Base-by-base conservation (phyloP, 192 early-diverging fungal genomes). In the Chytriomyces sp. region DNA sequence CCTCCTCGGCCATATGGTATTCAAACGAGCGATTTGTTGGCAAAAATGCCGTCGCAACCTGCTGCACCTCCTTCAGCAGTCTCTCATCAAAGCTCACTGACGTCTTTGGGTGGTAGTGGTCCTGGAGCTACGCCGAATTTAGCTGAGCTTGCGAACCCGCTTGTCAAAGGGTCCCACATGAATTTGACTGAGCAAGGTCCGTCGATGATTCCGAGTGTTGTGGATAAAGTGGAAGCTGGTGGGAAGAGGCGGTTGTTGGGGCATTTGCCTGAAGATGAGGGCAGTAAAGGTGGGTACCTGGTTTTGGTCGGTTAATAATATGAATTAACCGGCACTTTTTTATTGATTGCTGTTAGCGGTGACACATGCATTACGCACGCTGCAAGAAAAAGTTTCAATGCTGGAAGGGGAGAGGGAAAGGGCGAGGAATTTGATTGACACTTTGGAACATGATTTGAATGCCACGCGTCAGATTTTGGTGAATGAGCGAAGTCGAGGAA, bases 331-430 rank as follows among this genome's bases (percentile, higher is more conserved):
- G 35, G 35, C 35, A 35, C 35, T 35, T 35, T 64, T 8, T 28
- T 60, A 61, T 61, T 44, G 11, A 3, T n/a, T 10, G 10, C 1
- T 24, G 10, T 7, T 35, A 79, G 85, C 81, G 26, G 80, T 86
- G 7, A 64, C 87, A 6, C 77, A 75, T 60, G 84, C 85, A 3
- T 72, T 89, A 8, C 72, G 83, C n/a, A 84, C 79, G 0, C 77
- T 89, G n/a, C 88, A 89, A 72, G 86, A 86, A 20, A 68, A 79
- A 46, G 81, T 87, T 23, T 75, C 76, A 7, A 45, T 26, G 44
- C 62, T 89, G 7, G 84, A 89, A 78, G 43, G 48, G 13, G 88
- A 89, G 64, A 83, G 83, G 49, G 68, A 66, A 18, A 26, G 67
- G n/a, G 82, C 88, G 2, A 82, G 81, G 59, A 44, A 72, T 5